Base-by-base conservation (phyloP, 805 yeast species). In the Candida hungchunana region DNA sequence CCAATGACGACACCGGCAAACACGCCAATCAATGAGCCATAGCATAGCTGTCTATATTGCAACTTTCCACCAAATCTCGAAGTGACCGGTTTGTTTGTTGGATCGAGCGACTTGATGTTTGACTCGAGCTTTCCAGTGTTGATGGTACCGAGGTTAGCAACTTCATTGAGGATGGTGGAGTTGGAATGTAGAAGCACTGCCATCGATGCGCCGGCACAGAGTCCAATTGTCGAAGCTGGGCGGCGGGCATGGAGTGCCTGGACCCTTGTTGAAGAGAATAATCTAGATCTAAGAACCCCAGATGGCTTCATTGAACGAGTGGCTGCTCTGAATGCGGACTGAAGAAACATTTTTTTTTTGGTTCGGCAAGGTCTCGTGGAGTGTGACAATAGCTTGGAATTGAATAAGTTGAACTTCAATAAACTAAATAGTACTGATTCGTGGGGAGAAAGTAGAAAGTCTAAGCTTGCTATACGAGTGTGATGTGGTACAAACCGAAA, bases 11-110 rank as follows among this genome's bases (percentile, higher is more conserved):
- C 62, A 3, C 86, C 86, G 31, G 71, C 49, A 32, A 72, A 63
- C 28, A 78, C 53, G 0, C 86, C 85, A 11, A 75, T 63, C 45
- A 78, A 58, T 0, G 81, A 73, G 0, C 86, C 86, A 45, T 77
- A 59, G 14, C 81, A 68, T 43, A 79, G 59, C 47, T 79, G 80
- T 41, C 67, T 69, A 50, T 79, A 79, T 48, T 71, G 69, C 43
- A 77, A 58, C 37, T 62, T 63, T 0, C 73, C 72, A n/a, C 64
- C 64, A 36, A 73, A 48, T 41, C 56, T 50, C 2, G 56, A 46
- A 5, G 31, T 31, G 17, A 30, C 37, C 21, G 42, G 50, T 11
- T 29, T 25, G 13, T 28, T 8, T 14, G 43, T 32, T 31, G 47
- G 45, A 17, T 40, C 43, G 26, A 40, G 19, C 6, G 31, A 15